Evolutionary conservation across 1,284 basidiomycete species (phyloP), one percentile per base, ranked within the genome.

Genomic region (Trichosporon faecale): DNA sequence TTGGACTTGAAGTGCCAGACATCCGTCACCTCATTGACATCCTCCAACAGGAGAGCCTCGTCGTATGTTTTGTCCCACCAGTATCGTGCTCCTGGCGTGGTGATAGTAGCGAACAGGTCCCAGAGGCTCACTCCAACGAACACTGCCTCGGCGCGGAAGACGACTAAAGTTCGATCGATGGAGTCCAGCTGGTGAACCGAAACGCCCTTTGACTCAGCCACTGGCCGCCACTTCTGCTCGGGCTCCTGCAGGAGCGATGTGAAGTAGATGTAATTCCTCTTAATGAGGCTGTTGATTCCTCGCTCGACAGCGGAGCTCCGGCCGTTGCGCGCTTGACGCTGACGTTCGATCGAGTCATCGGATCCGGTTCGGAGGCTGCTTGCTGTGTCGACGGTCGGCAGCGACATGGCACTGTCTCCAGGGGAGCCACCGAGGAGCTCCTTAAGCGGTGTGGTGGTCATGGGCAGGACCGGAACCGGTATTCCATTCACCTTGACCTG

Each of bases 231-330:
- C 82, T 99, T 99, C 1, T 94, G 94, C 81, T 98, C 95, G 0
- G 97, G 97, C 79, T 99, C 97, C 83, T 99, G 97, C 52, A 99
- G 84, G 23, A 99, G 86, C 0, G 95, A 97, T 0, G 95, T 96
- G 81, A 99, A 99, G 83, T 99, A 96, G 71, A 98, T 98, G 81
- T 99, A 99, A 81, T 94, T 97, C 71, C 96, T 88, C 77, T 91
- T 89, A 33, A 98, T 91, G 70, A 95, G 86, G 16, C 92, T 89
- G 11, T 92, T 82, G 55, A 98, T 91, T 3, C 90, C 88, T 79
- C 93, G 92, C 76, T 93, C 89, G 2, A 88, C 89, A 0, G 87
- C 88, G 3, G 87, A 83, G 3, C 88, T 86, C 37, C 91, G 86
- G 70, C 89, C 89, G 0, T 49, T 68, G 52, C 61, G 72, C 21